phyloP scores from a whole-genome alignment of 805 yeast species.

The Monosporozyma aerobia region DNA sequence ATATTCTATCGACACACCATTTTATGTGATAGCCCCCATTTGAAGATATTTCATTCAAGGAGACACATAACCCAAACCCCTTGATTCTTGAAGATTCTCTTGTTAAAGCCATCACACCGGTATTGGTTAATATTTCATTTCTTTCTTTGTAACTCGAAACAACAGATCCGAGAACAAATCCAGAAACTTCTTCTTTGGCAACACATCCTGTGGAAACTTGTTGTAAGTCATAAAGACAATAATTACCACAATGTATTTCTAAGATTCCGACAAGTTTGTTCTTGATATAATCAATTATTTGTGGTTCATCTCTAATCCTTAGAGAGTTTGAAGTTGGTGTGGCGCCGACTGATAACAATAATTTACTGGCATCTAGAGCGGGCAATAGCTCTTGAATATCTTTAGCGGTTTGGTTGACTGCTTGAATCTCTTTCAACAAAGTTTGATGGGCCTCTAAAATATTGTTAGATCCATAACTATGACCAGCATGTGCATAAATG shows the following conservation, averaged over 20 bases:
- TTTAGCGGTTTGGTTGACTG: conserved; percentile 46
- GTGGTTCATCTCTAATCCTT: conserved; percentile 14
- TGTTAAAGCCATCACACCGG: conserved; percentile 64
- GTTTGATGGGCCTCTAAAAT: conserved; percentile 38
- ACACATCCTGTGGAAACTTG: conserved; percentile 65
- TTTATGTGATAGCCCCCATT: conserved; percentile 36
- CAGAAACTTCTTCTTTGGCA: conserved; percentile 37
- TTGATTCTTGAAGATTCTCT: conserved; percentile 51
- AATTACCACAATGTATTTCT: conserved; percentile 79
- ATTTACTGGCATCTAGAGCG: conserved; percentile 28
- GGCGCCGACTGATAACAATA: conserved; percentile 66
- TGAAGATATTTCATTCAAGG: conserved; percentile 22
- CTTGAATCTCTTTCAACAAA: conserved; percentile 47
- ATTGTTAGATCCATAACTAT: conserved; percentile 47
- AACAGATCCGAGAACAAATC: conserved; percentile 49
- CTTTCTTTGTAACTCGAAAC: conserved; percentile 50
- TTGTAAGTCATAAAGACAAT: conserved; percentile 63
- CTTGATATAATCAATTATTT: conserved; percentile 6
- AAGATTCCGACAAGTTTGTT: conserved; percentile 34
- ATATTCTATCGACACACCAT: conserved; percentile 59
- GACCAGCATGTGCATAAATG: conserved; percentile 74
- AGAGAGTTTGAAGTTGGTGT: conserved; percentile 68
- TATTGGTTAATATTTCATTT: conserved; percentile 49
- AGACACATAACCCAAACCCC: conserved; percentile 43
- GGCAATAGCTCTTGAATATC: conserved; percentile 19